Base-by-base conservation (phyloP, 2,329 filamentous ascomycete genomes). In the Rhytidhysteron rufulum region DNA sequence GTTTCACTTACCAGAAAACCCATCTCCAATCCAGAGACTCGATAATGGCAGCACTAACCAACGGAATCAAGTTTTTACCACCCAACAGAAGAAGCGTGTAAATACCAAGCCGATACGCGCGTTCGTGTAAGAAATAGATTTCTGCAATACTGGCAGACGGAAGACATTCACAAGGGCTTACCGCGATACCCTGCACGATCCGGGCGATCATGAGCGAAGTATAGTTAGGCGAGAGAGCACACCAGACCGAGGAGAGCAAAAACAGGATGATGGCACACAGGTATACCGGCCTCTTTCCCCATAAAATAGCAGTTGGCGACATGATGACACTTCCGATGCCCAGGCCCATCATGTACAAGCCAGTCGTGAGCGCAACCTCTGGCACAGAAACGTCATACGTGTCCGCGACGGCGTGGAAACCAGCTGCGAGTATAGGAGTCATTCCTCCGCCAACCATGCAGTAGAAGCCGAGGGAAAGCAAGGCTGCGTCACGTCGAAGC, bases 71-170 rank as follows among this genome's bases (percentile, higher is more conserved):
- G 53, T 96, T 97, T 73, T 96, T 96, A 36, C 90, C 89, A 11
- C 90, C 87, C 0, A 97, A 77, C 10, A 97, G 74, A 5, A 97
- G 72, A 16, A 97, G 68, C 0, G 90, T 96, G 60, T 97, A 97
- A 18, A 97, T 89, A 8, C 93, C 93, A 32, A 97, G 81, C 4
- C 91, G 84, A 60, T 90, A 97, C 0, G 91, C 91, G 45, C 91
- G 78, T 67, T 97, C 91, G 55, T 97, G 91, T 16, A 97, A 73
- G 58, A 95, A 96, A 71, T 90, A 97, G 44, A 97, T 96, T 65
- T 97, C 91, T 3, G 90, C 89, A 55, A 97, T 91, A 0, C 89
- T 95, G 13, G 91, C 90, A 4, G 88, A 95, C 0, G 91, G 91
- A 21, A 97, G 75, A 57, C 89, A 95, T 63, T 97, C 91, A 7